Evolutionary conservation across 2,329 filamentous ascomycete genomes (phyloP).

Genomic region (Neonectria neomacrospora): DNA sequence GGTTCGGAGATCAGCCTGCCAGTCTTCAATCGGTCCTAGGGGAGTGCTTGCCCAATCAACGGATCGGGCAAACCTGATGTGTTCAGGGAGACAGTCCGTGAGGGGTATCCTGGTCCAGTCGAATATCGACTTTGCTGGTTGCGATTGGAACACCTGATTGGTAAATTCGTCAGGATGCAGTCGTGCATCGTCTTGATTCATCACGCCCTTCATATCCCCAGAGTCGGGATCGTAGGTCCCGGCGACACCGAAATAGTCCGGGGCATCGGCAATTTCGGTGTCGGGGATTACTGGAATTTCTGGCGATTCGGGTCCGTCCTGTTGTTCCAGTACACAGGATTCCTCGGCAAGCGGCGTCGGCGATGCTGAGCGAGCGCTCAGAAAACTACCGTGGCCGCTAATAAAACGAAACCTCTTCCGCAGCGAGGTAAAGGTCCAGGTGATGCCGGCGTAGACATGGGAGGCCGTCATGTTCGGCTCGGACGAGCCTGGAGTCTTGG

Average conservation of each 20-base stretch:
- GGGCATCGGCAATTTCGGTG: constrained; percentile 46
- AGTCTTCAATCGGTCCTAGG: constrained; percentile 79
- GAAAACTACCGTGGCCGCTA: constrained; percentile 61
- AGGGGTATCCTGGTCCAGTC: constrained; percentile 83
- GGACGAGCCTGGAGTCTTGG: constrained; percentile 62
- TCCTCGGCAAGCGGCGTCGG: constrained; percentile 53
- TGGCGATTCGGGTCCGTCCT: constrained; percentile 51
- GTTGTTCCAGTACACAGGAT: constrained; percentile 47
- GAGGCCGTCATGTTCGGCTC: constrained; percentile 63
- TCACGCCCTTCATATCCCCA: constrained; percentile 37
- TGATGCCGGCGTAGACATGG: constrained; percentile 70
- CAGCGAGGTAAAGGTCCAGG: constrained; percentile 78
- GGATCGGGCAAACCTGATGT: constrained; percentile 78
- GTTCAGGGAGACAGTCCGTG: constrained; percentile 70
- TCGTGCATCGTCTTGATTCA: constrained; percentile 41
- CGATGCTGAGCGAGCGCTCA: constrained; percentile 52
- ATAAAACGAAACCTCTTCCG: constrained; percentile 75
- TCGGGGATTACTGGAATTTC: constrained; percentile 50
- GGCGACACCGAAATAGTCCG: constrained; percentile 58
- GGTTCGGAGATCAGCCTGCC: constrained; percentile 76
- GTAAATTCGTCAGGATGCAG: constrained; percentile 57
- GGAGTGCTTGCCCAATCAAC: constrained; percentile 79
- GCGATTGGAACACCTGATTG: constrained; percentile 53
- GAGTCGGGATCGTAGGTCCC: constrained; percentile 29
- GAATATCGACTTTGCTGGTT: constrained; percentile 65